Percentiles rank a stretch among this genome's conserved stretches.
Conservation (phyloP, 2,329 filamentous ascomycete genomes). For the Curvularia lunata region DNA sequence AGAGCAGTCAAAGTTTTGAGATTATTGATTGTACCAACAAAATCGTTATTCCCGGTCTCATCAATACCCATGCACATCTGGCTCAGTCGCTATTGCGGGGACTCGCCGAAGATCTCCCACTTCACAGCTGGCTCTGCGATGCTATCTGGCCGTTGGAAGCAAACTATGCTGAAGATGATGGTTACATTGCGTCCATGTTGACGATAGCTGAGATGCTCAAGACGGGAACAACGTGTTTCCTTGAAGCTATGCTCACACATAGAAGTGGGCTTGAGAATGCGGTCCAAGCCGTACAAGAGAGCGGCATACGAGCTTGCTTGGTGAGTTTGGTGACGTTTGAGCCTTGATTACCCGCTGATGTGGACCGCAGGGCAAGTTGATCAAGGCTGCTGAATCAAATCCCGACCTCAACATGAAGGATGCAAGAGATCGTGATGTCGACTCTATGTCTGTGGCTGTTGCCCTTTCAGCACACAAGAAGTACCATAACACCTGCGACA, state of each 20-base stretch:
- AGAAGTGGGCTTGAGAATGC: conserved; percentile 37
- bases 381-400: conserved; percentile 49
- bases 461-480: conserved; percentile 42
- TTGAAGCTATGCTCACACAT: conserved; percentile 48
- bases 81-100: conserved; percentile 46
- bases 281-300: conserved; percentile 41
- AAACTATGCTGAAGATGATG: conserved; percentile 44
- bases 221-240: conserved; percentile 49
- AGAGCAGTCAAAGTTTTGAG: conserved; percentile 2
- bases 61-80: conserved; percentile 49
- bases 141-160: conserved; percentile 48
- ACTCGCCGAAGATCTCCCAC: conserved; percentile 33
- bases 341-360: neutral
- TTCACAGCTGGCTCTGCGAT: conserved; percentile 42
- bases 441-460: conserved; percentile 44
- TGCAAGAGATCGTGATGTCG: conserved; percentile 48
- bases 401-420: conserved; percentile 43
- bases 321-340: neutral
- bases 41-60: conserved; percentile 47
- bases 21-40: conserved; percentile 37
- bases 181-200: conserved; percentile 40
- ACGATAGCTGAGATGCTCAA: conserved; percentile 50
- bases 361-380: conserved; percentile 42
- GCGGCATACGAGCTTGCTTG: conserved; percentile 42
- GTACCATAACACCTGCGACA: conserved; percentile 45